These are phyloP conservation scores for Mycosphaerella sp. DNA, from an alignment of 2,329 filamentous ascomycete species.

Conservation along the genomic window DNA sequence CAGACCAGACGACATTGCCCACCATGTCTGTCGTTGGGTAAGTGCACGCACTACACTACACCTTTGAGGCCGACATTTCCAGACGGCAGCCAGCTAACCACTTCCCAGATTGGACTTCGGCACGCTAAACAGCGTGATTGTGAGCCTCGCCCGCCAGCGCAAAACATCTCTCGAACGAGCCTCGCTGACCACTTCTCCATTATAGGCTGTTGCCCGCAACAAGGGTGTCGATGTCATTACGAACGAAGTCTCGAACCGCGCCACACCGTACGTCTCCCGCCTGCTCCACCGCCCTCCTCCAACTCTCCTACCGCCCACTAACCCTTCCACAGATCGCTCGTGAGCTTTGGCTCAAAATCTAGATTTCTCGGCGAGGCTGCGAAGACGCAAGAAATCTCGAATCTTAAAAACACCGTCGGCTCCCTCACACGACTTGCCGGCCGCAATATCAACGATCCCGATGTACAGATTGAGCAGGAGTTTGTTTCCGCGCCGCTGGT, in stretches of 20 bases:
- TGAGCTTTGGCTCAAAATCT: constrained; percentile 89
- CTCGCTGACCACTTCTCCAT: constrained; percentile 14
- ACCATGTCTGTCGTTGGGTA: constrained; percentile 15
- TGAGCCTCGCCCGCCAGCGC: constrained; percentile 13
- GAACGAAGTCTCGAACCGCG: constrained; percentile 98
- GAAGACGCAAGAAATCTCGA: constrained; percentile 98
- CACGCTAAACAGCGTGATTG: constrained; percentile 88
- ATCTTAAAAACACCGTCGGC: constrained; percentile 97
- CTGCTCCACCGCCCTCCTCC: constrained; percentile 45
- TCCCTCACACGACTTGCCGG: constrained; percentile 90
- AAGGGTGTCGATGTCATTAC: constrained; percentile 98
- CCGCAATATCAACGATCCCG: constrained; percentile 79
- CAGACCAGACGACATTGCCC: not conserved
- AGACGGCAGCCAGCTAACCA: constrained; percentile 2
- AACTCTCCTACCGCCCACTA: constrained; percentile 11
- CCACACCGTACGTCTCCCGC: constrained; percentile 73
- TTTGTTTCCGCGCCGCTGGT: constrained; percentile 80
- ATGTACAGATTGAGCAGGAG: constrained; percentile 87
- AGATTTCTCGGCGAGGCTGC: constrained; percentile 92
- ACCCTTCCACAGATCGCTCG: constrained; percentile 62
- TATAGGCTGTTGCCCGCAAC: constrained; percentile 80
- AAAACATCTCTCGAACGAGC: not conserved
- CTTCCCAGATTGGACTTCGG: constrained; percentile 69
- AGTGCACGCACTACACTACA: not conserved
- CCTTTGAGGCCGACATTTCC: not conserved